Evolutionary conservation across 116 monocot genomes (phyloP).

Genomic region (Trichopus zeylanicus): DNA sequence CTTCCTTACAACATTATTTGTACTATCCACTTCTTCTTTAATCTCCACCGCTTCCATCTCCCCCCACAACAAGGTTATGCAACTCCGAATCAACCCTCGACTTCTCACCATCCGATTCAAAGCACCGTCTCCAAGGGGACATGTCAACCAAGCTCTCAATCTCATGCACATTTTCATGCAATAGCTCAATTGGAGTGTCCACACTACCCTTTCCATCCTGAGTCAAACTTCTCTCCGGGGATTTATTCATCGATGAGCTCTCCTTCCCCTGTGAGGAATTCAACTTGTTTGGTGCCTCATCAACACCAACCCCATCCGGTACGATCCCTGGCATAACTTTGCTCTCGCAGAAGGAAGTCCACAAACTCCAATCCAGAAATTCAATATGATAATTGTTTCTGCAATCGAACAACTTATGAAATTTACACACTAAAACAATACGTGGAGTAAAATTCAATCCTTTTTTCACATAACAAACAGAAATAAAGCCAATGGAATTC

Average conservation of each 20-base stretch:
- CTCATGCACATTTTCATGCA: slow-evolving; percentile 65
- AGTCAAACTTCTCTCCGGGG: slow-evolving; percentile 8
- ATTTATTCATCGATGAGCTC: slow-evolving; percentile 10
- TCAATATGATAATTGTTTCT: not conserved
- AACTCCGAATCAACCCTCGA: slow-evolving; percentile 71
- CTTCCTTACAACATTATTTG: slow-evolving; percentile 6
- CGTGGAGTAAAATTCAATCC: too few species aligned
- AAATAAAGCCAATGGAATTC: too few species aligned
- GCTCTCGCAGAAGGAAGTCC: not conserved
- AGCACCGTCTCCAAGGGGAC: slow-evolving; percentile 35
- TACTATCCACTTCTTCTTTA: slow-evolving; percentile 29
- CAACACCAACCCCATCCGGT: slow-evolving; percentile 20
- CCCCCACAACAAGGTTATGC: slow-evolving; percentile 48
- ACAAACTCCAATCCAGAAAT: not conserved
- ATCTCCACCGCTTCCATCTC: slow-evolving; percentile 41
- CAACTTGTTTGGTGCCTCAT: slow-evolving; percentile 9
- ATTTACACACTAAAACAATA: too few species aligned
- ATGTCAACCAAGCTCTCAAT: slow-evolving; percentile 62
- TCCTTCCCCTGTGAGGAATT: slow-evolving; percentile 36
- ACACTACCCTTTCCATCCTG: slow-evolving; percentile 10
- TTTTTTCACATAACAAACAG: too few species aligned
- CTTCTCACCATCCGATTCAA: slow-evolving; percentile 50
- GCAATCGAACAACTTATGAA: not conserved
- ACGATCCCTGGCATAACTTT: slow-evolving; percentile 45
- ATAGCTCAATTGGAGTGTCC: slow-evolving; percentile 47